Conservation (phyloP, 208 protist species). For the Trypanosoma caninum region DNA sequence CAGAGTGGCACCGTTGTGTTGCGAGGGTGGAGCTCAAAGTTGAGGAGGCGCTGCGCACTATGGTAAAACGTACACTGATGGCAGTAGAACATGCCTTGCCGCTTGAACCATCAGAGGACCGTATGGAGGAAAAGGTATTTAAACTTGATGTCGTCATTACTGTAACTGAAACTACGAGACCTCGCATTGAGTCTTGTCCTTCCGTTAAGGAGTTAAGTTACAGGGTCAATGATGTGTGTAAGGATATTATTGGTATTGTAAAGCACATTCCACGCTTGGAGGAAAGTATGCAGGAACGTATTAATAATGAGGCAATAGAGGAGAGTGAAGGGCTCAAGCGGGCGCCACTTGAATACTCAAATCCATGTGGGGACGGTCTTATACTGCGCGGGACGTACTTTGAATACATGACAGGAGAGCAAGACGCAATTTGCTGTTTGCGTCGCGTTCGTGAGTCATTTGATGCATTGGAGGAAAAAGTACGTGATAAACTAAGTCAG, state of each 20-base stretch:
- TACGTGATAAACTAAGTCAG: constrained; percentile 92
- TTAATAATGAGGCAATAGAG: constrained; percentile 49
- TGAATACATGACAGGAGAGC: constrained; percentile 93
- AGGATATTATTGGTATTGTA: constrained; percentile 91
- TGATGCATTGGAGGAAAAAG: constrained; percentile 87
- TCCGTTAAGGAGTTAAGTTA: constrained; percentile 85
- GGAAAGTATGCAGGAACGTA: constrained; percentile 52
- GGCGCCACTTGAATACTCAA: constrained; percentile 50
- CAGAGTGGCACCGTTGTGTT: constrained; percentile 92
- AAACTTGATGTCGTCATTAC: constrained; percentile 93
- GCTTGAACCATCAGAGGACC: constrained; percentile 87
- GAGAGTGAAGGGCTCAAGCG: constrained; percentile 53
- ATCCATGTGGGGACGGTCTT: constrained; percentile 43
- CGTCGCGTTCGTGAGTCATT: constrained; percentile 91
- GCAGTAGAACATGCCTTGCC: constrained; percentile 90
- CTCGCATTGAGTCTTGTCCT: constrained; percentile 88
- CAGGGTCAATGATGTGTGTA: constrained; percentile 89
- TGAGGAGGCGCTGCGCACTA: constrained; percentile 92
- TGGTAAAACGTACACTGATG: constrained; percentile 94
- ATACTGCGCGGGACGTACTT: constrained; percentile 89
- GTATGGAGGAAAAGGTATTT: constrained; percentile 92
- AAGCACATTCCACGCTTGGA: constrained; percentile 88
- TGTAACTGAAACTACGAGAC: constrained; percentile 67
- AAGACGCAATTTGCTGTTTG: constrained; percentile 92
- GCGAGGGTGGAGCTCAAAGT: constrained; percentile 92